Conservation (phyloP, 2,329 filamentous ascomycete species). For the Penicillium thymicola region DNA sequence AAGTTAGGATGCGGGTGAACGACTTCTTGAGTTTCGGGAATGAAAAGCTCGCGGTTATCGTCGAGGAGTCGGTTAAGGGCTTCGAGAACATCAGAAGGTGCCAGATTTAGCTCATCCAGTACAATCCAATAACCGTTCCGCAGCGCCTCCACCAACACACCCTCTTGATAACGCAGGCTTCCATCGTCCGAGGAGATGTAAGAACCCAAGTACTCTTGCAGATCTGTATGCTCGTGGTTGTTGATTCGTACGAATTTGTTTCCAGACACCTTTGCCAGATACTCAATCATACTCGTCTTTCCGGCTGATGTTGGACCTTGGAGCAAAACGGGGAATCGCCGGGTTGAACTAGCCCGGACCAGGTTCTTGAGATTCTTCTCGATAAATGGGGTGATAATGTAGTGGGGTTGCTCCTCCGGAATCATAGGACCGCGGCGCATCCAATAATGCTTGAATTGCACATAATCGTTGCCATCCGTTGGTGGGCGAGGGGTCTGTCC, state of each 20-base stretch:
- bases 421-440: constrained; percentile 69
- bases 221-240: constrained; percentile 97
- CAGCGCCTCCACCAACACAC: constrained; percentile 86
- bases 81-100: constrained; percentile 94
- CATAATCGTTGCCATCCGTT: constrained; percentile 70
- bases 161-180: constrained; percentile 86
- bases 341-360: constrained; percentile 86
- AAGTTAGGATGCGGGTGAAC: constrained; percentile 91
- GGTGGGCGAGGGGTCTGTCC: constrained; percentile 75
- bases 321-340: constrained; percentile 87
- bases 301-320: constrained; percentile 96
- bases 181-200: constrained; percentile 86
- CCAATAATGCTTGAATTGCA: constrained; percentile 89
- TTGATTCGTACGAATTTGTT: constrained; percentile 99
- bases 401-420: constrained; percentile 73
- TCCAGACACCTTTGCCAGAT: constrained; percentile 91
- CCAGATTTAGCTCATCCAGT: constrained; percentile 93
- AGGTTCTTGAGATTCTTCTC: constrained; percentile 92
- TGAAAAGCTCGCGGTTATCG: constrained; percentile 91
- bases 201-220: constrained; percentile 95
- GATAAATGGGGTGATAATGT: constrained; percentile 95
- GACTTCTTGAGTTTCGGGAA: constrained; percentile 93
- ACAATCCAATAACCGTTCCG: constrained; percentile 96
- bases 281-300: constrained; percentile 99
- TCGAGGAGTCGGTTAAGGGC: constrained; percentile 92